Base-by-base conservation (phyloP, 2,329 filamentous ascomycete genomes). In the Raffaelea albimanens region DNA sequence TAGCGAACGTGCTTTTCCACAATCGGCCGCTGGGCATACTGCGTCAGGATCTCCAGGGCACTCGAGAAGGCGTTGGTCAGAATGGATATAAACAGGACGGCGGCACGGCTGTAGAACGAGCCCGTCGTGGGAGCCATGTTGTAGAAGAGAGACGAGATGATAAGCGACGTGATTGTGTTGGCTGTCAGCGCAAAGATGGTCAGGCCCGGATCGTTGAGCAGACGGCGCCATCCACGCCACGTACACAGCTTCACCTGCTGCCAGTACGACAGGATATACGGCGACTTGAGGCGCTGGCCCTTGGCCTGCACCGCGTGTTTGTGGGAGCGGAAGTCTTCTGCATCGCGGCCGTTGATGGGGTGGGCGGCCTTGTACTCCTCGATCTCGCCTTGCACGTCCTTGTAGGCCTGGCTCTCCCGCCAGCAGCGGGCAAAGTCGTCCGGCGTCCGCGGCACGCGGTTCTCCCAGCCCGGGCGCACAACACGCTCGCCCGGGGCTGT, bases 1-100 rank as follows among this genome's bases (percentile, higher is more conserved):
- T 94, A 95, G 50, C 84, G 80, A 48, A 75, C 69, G 56, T 96
- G 90, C 62, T 95, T 95, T 61, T 95, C 87, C 50, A 95, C 87
- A 56, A 95, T 94, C 1, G 86, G 84, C 38, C 90, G 83, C 76
- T 95, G 88, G 2, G 86, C 78, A 60, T 91, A 95, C 7, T 95
- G 74, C 0, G 85, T 89, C 36, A 93, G 65, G 61, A 95, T 91
- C 73, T 93, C 87, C 36, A 91, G 74, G 47, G 84, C 83, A 61
- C 80, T 85, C 52, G 82, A 75, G 59, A 93, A 91, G 39, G 86
- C 87, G 63, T 91, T 94, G 69, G 91, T 81, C 50, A 95, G 70
- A 58, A 89, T 81, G 54, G 86, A 85, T 60, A 94, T 93, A 76
- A 94, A 95, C 43, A 95, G 70, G 18, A 94, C 71, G 40, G 85